Percentiles rank a stretch among this genome's conserved stretches.
These are phyloP conservation scores for Ambrosia hybrid DNA, from an alignment of 140 eudicot species.

Conservation along the genomic window DNA sequence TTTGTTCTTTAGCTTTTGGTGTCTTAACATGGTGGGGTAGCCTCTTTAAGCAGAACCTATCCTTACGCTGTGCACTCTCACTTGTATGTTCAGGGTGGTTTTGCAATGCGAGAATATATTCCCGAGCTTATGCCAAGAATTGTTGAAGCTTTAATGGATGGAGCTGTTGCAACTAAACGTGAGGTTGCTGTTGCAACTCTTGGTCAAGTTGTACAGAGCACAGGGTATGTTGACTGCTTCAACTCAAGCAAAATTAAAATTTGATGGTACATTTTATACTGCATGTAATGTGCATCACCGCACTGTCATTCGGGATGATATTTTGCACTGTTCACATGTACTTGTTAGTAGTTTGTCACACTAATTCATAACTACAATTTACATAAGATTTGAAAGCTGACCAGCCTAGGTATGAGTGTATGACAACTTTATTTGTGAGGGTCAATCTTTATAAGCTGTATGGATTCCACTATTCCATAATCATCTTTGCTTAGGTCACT, in stretches of 20 bases:
- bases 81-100: constrained; percentile 78
- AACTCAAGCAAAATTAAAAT: constrained; percentile 3
- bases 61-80: constrained; percentile 10
- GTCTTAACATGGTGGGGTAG: constrained; percentile 15
- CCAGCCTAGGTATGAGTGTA: not conserved
- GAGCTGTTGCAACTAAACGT: constrained; percentile 91
- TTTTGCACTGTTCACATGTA: constrained; percentile 18
- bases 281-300: too few species aligned
- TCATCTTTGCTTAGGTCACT: too few species aligned
- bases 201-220: constrained; percentile 99
- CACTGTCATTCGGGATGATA: too few species aligned
- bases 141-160: constrained; percentile 94
- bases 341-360: constrained; percentile 4
- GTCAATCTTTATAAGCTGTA: too few species aligned
- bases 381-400: not conserved
- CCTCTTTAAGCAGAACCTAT: not conserved
- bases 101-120: constrained; percentile 90
- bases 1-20: constrained; percentile 6
- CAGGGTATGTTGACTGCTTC: constrained; percentile 65
- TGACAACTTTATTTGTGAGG: too few species aligned
- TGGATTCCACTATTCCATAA: too few species aligned
- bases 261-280: not conserved
- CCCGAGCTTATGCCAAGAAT: constrained; percentile 91
- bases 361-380: not conserved
- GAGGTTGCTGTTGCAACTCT: constrained; percentile 99